phyloP scores from a whole-genome alignment of 2,329 filamentous ascomycete species.

The Cadophora luteo-olivacea region DNA sequence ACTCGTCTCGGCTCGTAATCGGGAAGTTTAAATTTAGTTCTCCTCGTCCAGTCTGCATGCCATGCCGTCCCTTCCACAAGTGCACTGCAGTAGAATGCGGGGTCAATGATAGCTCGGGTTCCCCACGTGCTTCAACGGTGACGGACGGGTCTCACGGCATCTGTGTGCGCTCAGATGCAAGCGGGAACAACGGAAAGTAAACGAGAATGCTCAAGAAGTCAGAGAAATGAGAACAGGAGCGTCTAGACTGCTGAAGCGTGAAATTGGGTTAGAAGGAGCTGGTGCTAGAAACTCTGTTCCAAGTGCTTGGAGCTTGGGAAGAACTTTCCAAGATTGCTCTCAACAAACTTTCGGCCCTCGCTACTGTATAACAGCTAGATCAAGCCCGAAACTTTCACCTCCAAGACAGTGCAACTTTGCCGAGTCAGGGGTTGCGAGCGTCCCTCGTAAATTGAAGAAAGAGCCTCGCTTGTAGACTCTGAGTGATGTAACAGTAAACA shows the following conservation, averaged over 20 bases:
- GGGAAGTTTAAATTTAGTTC: conserved; percentile 6
- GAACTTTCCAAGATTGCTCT: background rate
- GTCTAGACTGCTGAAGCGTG: background rate
- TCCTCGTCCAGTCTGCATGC: conserved; percentile 9
- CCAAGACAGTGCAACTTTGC: background rate
- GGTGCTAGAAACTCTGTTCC: background rate
- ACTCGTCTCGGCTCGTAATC: conserved; percentile 1
- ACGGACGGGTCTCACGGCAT: background rate
- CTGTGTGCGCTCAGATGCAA: background rate
- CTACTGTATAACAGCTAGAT: background rate
- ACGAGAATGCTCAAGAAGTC: background rate
- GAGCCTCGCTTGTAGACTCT: background rate
- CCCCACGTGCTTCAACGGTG: conserved; percentile 1
- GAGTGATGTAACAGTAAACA: conserved; percentile 4
- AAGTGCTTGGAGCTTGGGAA: background rate
- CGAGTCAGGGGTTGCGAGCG: conserved; percentile 3
- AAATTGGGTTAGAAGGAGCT: background rate
- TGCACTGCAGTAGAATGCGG: background rate
- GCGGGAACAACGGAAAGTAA: background rate
- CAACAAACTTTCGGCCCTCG: background rate
- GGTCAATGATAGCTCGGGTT: conserved; percentile 1
- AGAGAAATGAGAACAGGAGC: background rate
- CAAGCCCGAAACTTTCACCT: background rate
- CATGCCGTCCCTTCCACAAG: conserved; percentile 3
- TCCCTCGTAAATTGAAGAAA: background rate